Evolutionary conservation across 2,329 filamentous ascomycete species (phyloP).

Genomic region (Coleophoma crateriformis): DNA sequence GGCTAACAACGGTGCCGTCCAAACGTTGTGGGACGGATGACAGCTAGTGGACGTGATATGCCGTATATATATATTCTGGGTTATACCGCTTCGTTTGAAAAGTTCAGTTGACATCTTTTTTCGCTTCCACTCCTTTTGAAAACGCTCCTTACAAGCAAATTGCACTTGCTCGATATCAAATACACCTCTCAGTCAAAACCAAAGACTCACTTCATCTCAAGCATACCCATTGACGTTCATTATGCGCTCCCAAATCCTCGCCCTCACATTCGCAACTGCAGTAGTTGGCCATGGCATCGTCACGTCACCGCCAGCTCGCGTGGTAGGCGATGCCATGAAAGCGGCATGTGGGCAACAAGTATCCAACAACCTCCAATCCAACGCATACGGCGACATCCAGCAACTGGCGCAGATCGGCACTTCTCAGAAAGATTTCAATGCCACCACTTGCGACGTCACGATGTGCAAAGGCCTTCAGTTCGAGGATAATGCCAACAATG

Average conservation of each 20-base stretch:
- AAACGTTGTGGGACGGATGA: no score
- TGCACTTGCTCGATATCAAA: no score
- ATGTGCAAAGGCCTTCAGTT: background rate
- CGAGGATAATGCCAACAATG: slow-evolving; percentile 1
- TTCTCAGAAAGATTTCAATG: background rate
- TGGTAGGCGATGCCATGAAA: background rate
- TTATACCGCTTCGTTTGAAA: no score
- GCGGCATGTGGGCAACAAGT: background rate
- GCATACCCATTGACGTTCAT: background rate
- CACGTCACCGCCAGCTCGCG: background rate
- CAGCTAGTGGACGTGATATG: no score
- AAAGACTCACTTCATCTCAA: no score
- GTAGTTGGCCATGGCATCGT: background rate
- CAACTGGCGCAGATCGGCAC: background rate
- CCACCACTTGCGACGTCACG: background rate
- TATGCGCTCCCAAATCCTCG: background rate
- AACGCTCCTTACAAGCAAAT: background rate
- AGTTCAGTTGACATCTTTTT: background rate
- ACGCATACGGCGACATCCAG: background rate
- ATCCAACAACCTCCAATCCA: background rate
- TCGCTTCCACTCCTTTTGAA: background rate
- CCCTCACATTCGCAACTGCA: background rate
- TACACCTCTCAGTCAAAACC: no score
- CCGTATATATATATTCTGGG: no score
- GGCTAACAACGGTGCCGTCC: no score